A percentile compares a stretch with the other conserved stretches of the same genome.
Conservation (phyloP, 495 filamentous ascomycete species). For the Talaromyces liani region DNA sequence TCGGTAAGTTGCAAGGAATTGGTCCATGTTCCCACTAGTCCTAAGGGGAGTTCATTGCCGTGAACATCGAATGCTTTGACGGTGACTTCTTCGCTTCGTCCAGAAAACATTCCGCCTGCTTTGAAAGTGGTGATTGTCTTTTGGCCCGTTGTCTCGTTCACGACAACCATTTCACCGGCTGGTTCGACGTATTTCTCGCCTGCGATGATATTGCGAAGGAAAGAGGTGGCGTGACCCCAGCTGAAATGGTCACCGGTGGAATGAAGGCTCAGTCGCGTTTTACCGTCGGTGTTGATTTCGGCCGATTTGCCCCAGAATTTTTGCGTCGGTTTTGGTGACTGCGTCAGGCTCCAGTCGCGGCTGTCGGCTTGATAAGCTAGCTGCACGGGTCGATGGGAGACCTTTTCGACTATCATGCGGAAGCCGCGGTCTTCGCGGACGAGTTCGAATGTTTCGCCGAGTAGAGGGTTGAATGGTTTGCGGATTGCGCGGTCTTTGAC, state of each 20-base stretch:
- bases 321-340: constrained; percentile 80
- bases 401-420: constrained; percentile 87
- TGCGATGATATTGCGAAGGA: constrained; percentile 92
- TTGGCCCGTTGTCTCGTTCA: constrained; percentile 72
- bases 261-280: constrained; percentile 66
- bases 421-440: constrained; percentile 84
- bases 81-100: constrained; percentile 81
- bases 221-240: constrained; percentile 78
- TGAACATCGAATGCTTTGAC: constrained; percentile 61
- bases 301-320: constrained; percentile 99
- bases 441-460: constrained; percentile 93
- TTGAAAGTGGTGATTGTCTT: constrained; percentile 82
- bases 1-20: constrained; percentile 55
- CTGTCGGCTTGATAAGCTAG: constrained; percentile 90
- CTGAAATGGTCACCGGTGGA: constrained; percentile 67
- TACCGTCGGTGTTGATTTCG: constrained; percentile 86
- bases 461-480: constrained; percentile 96
- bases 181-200: constrained; percentile 98
- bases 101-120: constrained; percentile 90
- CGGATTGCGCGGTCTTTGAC: constrained; percentile 86
- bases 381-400: constrained; percentile 83
- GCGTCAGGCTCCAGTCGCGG: constrained; percentile 72
- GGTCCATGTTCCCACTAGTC: constrained; percentile 80
- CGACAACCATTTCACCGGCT: constrained; percentile 75
- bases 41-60: constrained; percentile 51